Evolutionary conservation across 2,329 filamentous ascomycete species (phyloP).

Genomic region (Ramularia collo-cygni): DNA sequence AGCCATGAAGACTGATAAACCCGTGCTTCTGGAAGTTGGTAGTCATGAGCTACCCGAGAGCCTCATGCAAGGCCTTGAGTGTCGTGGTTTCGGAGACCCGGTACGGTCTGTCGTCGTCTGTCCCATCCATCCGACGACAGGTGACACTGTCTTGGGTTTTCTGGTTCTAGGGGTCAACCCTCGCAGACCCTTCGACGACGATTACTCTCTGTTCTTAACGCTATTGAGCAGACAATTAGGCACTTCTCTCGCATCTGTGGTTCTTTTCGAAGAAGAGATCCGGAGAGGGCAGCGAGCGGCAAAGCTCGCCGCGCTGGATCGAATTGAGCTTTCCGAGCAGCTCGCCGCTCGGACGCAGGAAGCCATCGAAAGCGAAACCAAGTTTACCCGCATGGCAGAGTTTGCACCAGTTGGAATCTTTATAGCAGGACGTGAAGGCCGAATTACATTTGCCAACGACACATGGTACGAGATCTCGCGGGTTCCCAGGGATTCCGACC

Average conservation of each 20-base stretch:
- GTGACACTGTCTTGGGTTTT: constrained; percentile 68
- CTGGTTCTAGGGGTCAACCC: constrained; percentile 74
- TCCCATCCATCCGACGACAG: constrained; percentile 70
- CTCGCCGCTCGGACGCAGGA: constrained; percentile 56
- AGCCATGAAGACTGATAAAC: constrained; percentile 61
- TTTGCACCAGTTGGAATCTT: constrained; percentile 80
- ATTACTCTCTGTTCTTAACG: constrained; percentile 72
- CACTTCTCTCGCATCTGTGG: constrained; percentile 73
- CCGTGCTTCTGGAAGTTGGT: constrained; percentile 61
- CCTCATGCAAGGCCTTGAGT: constrained; percentile 61
- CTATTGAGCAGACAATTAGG: constrained; percentile 68
- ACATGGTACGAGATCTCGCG: constrained; percentile 65
- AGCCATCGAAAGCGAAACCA: constrained; percentile 59
- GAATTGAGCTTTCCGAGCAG: constrained; percentile 70
- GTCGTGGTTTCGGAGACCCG: constrained; percentile 64
- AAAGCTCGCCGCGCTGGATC: constrained; percentile 66
- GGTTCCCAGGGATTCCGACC: constrained; percentile 51
- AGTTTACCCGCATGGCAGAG: constrained; percentile 78
- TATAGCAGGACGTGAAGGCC: constrained; percentile 65
- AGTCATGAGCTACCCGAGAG: constrained; percentile 57
- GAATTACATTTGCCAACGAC: constrained; percentile 74
- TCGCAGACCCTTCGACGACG: constrained; percentile 68
- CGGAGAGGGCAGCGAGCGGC: constrained; percentile 66
- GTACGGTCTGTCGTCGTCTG: constrained; percentile 67
- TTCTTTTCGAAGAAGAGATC: constrained; percentile 78